phyloP scores from a whole-genome alignment of 306 rosid species.

The Lathyrus oleraceus region DNA sequence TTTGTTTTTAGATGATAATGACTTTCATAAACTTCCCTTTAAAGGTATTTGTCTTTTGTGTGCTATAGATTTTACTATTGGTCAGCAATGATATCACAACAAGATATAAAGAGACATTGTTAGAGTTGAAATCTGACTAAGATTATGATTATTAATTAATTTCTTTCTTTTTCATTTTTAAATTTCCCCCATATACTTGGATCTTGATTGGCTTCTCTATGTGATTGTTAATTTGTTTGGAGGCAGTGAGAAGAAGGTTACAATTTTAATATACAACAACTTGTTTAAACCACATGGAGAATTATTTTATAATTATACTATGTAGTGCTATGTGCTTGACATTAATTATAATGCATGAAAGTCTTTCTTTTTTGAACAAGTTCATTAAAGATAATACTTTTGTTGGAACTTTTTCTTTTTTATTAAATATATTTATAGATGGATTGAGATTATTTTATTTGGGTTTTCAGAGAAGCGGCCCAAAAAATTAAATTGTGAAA shows the following conservation, averaged over 20 bases:
- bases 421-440: no score
- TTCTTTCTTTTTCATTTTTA: not conserved
- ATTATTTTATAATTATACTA: slow-evolving; percentile 12
- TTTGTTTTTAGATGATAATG: slow-evolving; percentile 28
- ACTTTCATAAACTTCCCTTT: slow-evolving; percentile 22
- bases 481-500: no score
- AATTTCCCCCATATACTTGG: slow-evolving; percentile 38
- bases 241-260: slow-evolving; percentile 25
- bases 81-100: slow-evolving; percentile 33
- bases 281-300: slow-evolving; percentile 30
- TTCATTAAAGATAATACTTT: slow-evolving; percentile 29
- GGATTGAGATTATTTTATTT: no score
- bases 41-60: slow-evolving; percentile 30
- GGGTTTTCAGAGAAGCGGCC: no score
- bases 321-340: slow-evolving; percentile 9
- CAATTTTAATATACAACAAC: not conserved
- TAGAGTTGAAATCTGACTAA: slow-evolving; percentile 44
- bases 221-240: slow-evolving; percentile 25
- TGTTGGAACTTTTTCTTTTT: not conserved
- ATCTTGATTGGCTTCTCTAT: slow-evolving; percentile 39
- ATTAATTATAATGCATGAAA: slow-evolving; percentile 20
- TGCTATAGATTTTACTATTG: slow-evolving; percentile 38
- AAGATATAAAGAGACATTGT: slow-evolving; percentile 30
- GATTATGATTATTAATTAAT: slow-evolving; percentile 23
- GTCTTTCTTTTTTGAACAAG: slow-evolving; percentile 22